phyloP scores from a whole-genome alignment of 2,329 filamentous ascomycete genomes.

The Aspergillus sp. region DNA sequence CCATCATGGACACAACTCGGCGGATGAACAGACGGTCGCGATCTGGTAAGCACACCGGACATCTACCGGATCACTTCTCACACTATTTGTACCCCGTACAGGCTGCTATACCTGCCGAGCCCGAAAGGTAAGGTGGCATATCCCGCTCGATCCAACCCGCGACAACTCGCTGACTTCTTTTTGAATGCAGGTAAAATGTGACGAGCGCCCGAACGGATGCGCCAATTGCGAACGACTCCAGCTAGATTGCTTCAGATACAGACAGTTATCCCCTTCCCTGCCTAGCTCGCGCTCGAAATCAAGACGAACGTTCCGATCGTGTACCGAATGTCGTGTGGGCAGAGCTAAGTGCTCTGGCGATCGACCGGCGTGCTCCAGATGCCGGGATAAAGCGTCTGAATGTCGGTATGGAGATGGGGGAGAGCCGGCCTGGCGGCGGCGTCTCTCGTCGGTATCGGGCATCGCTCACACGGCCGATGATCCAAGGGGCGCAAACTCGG shows the following conservation, averaged over 20 bases:
- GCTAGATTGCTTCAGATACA: constrained; percentile 4
- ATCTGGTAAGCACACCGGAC: constrained; percentile 1
- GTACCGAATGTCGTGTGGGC: constrained; percentile 4
- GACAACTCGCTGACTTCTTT: not conserved
- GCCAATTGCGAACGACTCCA: constrained; percentile 13
- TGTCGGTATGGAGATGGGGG: constrained; percentile 9
- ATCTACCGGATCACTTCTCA: too few species aligned
- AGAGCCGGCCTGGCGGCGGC: constrained; percentile 7
- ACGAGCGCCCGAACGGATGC: constrained; percentile 10
- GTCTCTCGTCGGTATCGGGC: not conserved
- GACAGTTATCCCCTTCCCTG: not conserved
- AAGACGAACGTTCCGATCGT: constrained; percentile 10
- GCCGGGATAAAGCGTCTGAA: not conserved
- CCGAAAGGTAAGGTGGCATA: constrained; percentile 9
- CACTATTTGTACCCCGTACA: not conserved
- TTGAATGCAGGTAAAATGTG: constrained; percentile 13
- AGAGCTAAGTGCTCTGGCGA: constrained; percentile 15
- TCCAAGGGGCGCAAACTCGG: not conserved
- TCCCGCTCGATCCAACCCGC: not conserved
- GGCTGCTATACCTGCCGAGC: constrained; percentile 15
- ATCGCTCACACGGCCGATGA: not conserved
- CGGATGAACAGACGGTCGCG: constrained; percentile 6
- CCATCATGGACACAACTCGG: constrained; percentile 1
- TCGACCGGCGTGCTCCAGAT: constrained; percentile 3
- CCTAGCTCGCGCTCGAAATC: not conserved